phyloP scores from a whole-genome alignment of 768 basidiomycete species.

The Lactarius sanguifluus region DNA sequence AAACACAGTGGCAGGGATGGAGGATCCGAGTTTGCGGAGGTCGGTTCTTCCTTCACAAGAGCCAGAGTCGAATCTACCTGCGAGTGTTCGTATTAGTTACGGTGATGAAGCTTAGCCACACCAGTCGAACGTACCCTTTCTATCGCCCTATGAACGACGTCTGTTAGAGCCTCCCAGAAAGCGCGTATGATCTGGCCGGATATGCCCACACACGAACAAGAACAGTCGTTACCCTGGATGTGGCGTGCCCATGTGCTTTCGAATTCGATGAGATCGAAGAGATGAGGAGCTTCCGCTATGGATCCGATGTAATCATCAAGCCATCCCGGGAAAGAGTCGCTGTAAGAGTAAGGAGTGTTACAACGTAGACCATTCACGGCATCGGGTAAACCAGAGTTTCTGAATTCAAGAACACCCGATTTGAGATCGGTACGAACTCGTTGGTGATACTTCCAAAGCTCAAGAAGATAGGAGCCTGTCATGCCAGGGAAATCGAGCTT shows the following conservation, averaged over 20 bases:
- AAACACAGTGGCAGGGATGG: not conserved
- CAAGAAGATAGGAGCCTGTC: not conserved
- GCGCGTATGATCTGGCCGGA: not conserved
- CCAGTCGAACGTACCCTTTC: not conserved
- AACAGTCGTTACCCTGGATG: not conserved
- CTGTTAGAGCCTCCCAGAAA: not conserved
- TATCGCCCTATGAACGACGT: not conserved
- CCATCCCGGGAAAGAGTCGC: not conserved
- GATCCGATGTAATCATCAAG: slow-evolving; percentile 8
- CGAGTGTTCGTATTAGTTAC: not conserved
- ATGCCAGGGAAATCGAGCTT: not conserved
- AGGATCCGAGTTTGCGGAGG: not conserved
- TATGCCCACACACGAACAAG: not conserved
- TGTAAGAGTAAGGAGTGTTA: not conserved
- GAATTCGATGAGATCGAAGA: slow-evolving; percentile 4
- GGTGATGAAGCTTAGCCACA: not conserved
- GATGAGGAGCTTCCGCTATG: not conserved
- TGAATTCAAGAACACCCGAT: not conserved
- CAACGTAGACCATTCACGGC: not conserved
- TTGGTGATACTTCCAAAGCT: not conserved
- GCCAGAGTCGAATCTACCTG: not conserved
- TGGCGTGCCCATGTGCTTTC: not conserved
- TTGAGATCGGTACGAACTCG: not conserved
- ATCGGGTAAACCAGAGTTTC: not conserved
- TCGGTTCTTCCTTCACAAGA: not conserved